Base-by-base conservation (phyloP, 805 yeast genomes). In the Yarrowia deformans region DNA sequence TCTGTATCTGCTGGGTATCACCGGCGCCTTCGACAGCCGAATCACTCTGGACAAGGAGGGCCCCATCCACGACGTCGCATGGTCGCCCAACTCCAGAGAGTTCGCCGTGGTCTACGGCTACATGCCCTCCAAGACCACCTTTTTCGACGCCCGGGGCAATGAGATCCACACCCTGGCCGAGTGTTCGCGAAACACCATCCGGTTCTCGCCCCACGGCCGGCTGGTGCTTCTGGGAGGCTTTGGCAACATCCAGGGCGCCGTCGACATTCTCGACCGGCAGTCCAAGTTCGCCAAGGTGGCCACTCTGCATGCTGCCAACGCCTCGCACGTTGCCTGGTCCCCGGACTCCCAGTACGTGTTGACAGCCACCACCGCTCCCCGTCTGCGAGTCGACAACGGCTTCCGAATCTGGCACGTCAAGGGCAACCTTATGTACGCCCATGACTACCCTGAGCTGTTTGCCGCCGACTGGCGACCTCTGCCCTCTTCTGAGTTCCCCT, bases 21-120 rank as follows among this genome's bases (percentile, higher is more conserved):
- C 97, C 43, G 97, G 97, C 14, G 87, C 93, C 48, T 93, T 91
- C 75, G 97, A 94, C 76, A 90, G 93, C 69, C 85, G 97, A 76
- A 93, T 95, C 75, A 85, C 88, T 70, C 86, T 95, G 74, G 92
- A 91, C 72, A 89, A 91, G 74, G 97, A 93, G 76, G 98, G 98
- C 40, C 98, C 99, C 55, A 93, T 95, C 74, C 98, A 95, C 81
- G 99, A 95, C 79, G 91, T 94, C 71, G 88, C 95, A 29, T 95
- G 99, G 99, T 90, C 97, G 34, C 97, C 98, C 70, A 87, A 93
- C 66, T 91, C 97, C 19, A 86, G 97, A 74, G 98, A 95, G 81
- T 96, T 95, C 82, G 98, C 97, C 71, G 99, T 95, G 54, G 92
- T 91, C 69, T 93, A 93, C 77, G 99, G 99, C 40, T 93, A 87